A percentile compares a stretch with the other conserved stretches of the same genome.
These are phyloP conservation scores for Trichoderma oligosporum DNA, from an alignment of 2,329 filamentous ascomycete genomes.

Conservation along the genomic window DNA sequence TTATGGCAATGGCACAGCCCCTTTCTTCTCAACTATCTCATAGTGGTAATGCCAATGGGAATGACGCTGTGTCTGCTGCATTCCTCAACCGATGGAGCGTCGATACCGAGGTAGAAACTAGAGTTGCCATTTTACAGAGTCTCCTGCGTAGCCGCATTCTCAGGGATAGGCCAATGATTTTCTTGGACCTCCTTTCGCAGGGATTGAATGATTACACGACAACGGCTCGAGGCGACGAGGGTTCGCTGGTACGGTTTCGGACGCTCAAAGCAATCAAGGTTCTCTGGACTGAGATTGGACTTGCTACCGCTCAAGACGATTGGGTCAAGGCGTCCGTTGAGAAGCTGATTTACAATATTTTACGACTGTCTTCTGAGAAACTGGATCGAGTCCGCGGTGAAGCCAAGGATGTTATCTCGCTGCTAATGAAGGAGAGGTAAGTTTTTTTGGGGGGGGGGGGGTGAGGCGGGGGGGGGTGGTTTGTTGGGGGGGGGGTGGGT, in stretches of 20 bases:
- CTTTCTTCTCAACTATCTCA: conserved; percentile 31
- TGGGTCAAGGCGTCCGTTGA: conserved; percentile 33
- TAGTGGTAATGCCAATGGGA: conserved; percentile 7
- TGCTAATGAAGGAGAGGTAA: conserved; percentile 46
- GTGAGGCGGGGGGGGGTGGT: too few species aligned
- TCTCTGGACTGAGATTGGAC: conserved; percentile 45
- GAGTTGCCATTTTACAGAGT: conserved; percentile 53
- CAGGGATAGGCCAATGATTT: conserved; percentile 36
- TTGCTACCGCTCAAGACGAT: conserved; percentile 14
- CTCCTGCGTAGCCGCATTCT: conserved; percentile 47
- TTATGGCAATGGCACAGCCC: conserved; percentile 49
- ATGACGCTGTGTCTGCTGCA: conserved; percentile 41
- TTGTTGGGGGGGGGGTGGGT: too few species aligned
- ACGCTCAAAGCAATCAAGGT: conserved; percentile 72
- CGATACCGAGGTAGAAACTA: conserved; percentile 49
- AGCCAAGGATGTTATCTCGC: conserved; percentile 53
- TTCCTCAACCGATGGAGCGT: conserved; percentile 51
- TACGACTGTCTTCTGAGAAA: conserved; percentile 80
- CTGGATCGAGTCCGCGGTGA: conserved; percentile 77
- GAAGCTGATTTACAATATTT: conserved; percentile 46
- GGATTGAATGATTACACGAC: conserved; percentile 87
- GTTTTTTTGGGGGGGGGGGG: too few species aligned
- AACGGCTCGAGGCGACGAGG: conserved; percentile 83
- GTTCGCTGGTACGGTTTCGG: conserved; percentile 77
- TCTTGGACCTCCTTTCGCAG: conserved; percentile 47